phyloP scores from a whole-genome alignment of 2,329 filamentous ascomycete genomes.

The Colletotrichum lindemuthianum region DNA sequence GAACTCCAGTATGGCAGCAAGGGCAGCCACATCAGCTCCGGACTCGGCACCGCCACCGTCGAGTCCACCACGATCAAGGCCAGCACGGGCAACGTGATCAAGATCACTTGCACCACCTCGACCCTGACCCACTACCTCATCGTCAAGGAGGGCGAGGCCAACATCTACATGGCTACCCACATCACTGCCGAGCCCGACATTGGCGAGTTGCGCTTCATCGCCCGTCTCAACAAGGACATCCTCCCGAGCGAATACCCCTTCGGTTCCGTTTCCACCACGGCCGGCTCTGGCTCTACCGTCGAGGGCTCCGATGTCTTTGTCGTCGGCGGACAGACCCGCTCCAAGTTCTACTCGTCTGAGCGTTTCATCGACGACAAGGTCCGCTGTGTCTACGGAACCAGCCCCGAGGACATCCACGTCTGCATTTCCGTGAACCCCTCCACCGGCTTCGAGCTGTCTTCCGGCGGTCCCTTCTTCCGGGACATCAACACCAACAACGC shows the following conservation, averaged over 20 bases:
- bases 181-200: conserved; percentile 65
- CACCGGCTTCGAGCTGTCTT: conserved; percentile 62
- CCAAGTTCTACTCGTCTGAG: conserved; percentile 76
- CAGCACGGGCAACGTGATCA: conserved; percentile 58
- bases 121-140: conserved; percentile 74
- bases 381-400: conserved; percentile 67
- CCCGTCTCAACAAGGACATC: conserved; percentile 62
- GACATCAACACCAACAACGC: conserved; percentile 75
- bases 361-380: conserved; percentile 76
- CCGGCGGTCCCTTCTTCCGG: conserved; percentile 73
- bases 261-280: conserved; percentile 65
- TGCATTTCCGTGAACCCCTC: conserved; percentile 67
- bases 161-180: conserved; percentile 70
- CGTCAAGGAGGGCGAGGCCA: conserved; percentile 67
- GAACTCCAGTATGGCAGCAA: conserved; percentile 66
- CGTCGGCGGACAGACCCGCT: conserved; percentile 70
- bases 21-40: conserved; percentile 67
- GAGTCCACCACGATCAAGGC: conserved; percentile 52
- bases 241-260: conserved; percentile 65
- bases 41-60: conserved; percentile 67
- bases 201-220: conserved; percentile 73
- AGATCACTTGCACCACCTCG: conserved; percentile 68
- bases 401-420: conserved; percentile 59
- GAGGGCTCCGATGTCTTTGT: conserved; percentile 70
- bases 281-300: conserved; percentile 58